Conservation (phyloP, 352 stramenopile genomes). For the Elongisporangium anandrum region DNA sequence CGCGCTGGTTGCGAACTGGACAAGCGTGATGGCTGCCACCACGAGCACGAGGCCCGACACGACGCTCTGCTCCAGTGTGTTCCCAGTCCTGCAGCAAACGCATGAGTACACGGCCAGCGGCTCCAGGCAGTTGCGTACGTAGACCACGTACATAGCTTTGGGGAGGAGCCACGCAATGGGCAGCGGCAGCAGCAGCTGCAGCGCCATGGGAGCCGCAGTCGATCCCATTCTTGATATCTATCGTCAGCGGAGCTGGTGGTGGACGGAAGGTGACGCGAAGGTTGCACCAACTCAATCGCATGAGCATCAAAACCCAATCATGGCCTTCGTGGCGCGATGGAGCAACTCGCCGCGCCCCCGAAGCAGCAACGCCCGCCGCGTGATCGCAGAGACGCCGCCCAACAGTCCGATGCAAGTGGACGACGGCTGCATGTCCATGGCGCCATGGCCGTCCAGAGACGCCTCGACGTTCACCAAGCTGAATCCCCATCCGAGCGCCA, state of each 20-base stretch:
- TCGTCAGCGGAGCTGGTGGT: not conserved
- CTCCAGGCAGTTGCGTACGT: not conserved
- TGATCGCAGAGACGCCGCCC: constrained; percentile 2
- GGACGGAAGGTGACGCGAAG: not conserved
- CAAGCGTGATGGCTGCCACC: constrained; percentile 19
- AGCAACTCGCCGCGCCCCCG: not conserved
- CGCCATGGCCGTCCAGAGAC: constrained; percentile 37
- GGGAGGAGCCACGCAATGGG: constrained; percentile 12
- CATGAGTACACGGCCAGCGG: not conserved
- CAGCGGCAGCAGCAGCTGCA: constrained; percentile 21
- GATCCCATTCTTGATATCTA: not conserved
- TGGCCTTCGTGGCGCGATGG: not conserved
- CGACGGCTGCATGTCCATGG: not conserved
- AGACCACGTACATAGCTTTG: constrained; percentile 19
- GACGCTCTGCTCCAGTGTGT: constrained; percentile 46
- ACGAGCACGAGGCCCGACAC: constrained; percentile 32
- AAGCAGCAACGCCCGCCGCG: not conserved
- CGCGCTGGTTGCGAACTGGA: constrained; percentile 25
- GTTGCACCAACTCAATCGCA: not conserved
- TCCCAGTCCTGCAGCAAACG: constrained; percentile 13
- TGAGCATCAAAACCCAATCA: not conserved
- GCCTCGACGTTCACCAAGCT: constrained; percentile 31
- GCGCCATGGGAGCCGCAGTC: constrained; percentile 9
- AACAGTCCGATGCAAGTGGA: constrained; percentile 5
- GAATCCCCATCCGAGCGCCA: constrained; percentile 20